Evolutionary conservation across 805 yeast genomes (phyloP), one percentile per base, ranked within the genome.

Genomic region (Candida arabinofermentans): DNA sequence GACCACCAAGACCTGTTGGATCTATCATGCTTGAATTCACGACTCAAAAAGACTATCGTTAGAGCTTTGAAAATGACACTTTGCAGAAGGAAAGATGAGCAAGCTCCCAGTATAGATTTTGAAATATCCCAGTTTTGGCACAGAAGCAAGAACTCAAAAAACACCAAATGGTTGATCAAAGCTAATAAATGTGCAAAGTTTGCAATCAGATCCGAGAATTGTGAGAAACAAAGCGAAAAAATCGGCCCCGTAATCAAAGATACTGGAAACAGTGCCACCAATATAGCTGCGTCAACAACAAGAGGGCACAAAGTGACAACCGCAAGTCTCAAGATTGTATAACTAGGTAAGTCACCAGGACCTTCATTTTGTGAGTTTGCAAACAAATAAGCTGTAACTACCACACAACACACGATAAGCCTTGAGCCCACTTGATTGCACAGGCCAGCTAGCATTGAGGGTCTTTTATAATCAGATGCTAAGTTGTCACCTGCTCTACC

Each of bases 1-100:
- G 86, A 74, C 89, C 90, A 84, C 87, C 88, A 83, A 2, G 90
- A 82, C 27, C 74, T 58, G 51, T 82, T 85, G 0, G 86, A 64
- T 34, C 67, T 72, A 47, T 75, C 83, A 48, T 73, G 77, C 43
- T 70, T 74, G 50, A 72, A 72, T 53, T 87, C 96, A 36, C 83
- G 70, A 7, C 85, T 74, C 31, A 86, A 58, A 4, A 81, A 48
- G 0, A 76, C 35, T 1, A 75, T 66, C 0, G 78, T 74, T 4
- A 79, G 40, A 1, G 72, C 37, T 41, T 76, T 77, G 55, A 83
- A 75, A 5, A 84, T n/a, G 40, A 79, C 59, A 18, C 74, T 67
- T 46, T 87, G 90, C 7, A 83, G 50, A 39, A 72, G 59, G n/a
- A 74, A 62, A 2, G 77, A 61, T 7, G 81, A 68, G 24, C 81